These are phyloP conservation scores for Nitzschia palea DNA, from an alignment of 108 stramenopile genomes.

Conservation along the genomic window DNA sequence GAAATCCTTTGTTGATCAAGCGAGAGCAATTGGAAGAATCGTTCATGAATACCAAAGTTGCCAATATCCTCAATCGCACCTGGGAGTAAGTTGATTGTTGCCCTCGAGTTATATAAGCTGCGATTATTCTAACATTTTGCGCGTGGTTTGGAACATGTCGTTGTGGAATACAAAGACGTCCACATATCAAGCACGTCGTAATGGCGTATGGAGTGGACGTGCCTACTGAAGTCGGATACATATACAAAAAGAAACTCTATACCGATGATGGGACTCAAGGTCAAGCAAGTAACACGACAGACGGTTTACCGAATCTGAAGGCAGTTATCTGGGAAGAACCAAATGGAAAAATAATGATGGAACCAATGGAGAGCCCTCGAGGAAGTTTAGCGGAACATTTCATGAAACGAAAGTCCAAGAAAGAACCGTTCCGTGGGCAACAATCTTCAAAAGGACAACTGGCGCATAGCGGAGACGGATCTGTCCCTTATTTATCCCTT, in stretches of 20 bases:
- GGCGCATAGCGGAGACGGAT: slow-evolving; percentile 80
- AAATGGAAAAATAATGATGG: slow-evolving; percentile 39
- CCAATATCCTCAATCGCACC: slow-evolving; percentile 68
- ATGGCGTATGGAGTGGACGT: slow-evolving; percentile 85
- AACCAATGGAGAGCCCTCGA: slow-evolving; percentile 9
- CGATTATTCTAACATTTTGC: slow-evolving; percentile 1
- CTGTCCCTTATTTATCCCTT: slow-evolving; percentile 77
- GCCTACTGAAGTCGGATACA: slow-evolving; percentile 83
- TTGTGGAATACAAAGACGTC: slow-evolving; percentile 34
- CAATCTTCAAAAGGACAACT: slow-evolving; percentile 1
- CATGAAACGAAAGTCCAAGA: slow-evolving; percentile 56
- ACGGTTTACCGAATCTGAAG: slow-evolving; percentile 40
- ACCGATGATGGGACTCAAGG: slow-evolving; percentile 22
- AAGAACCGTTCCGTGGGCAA: slow-evolving; percentile 27
- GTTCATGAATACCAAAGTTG: slow-evolving; percentile 52
- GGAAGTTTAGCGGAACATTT: slow-evolving; percentile 38
- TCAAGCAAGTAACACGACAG: slow-evolving; percentile 11
- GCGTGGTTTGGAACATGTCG: background rate
- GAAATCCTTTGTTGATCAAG: slow-evolving; percentile 66
- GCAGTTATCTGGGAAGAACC: slow-evolving; percentile 68
- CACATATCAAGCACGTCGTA: slow-evolving; percentile 81
- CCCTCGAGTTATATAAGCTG: background rate
- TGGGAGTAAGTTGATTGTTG: slow-evolving; percentile 54
- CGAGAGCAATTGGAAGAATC: slow-evolving; percentile 70
- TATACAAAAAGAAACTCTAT: slow-evolving; percentile 40